These are phyloP conservation scores for Nitzschia putrida DNA, from an alignment of 108 stramenopile species.

Conservation along the genomic window DNA sequence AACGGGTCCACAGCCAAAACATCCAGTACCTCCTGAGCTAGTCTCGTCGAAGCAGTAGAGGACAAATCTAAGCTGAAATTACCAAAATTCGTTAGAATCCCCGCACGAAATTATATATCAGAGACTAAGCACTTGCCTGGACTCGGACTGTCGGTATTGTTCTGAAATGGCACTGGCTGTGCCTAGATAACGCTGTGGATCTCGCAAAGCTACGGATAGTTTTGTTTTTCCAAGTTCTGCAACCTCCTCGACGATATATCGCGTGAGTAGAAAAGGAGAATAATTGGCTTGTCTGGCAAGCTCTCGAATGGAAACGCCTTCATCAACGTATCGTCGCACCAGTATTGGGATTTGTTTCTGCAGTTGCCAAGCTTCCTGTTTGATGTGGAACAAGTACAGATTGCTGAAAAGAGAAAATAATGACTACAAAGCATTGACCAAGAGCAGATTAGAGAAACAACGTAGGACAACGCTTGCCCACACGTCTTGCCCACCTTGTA, in stretches of 20 bases:
- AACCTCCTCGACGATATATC: constrained; percentile 68
- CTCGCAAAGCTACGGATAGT: constrained; percentile 59
- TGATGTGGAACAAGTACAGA: constrained; percentile 61
- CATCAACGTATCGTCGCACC: constrained; percentile 40
- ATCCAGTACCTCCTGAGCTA: constrained; percentile 63
- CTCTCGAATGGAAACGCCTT: constrained; percentile 56
- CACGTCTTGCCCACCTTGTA: constrained; percentile 42
- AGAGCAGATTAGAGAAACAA: too few relatives aligned
- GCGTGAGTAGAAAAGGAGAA: constrained; percentile 67
- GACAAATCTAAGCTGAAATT: background rate
- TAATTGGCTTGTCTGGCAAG: constrained; percentile 61
- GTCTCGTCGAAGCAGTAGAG: constrained; percentile 30
- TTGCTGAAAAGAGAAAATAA: constrained; percentile 70
- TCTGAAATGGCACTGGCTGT: constrained; percentile 35
- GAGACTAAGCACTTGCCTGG: too few relatives aligned
- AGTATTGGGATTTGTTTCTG: constrained; percentile 30
- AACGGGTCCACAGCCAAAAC: constrained; percentile 74
- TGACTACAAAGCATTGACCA: constrained; percentile 16
- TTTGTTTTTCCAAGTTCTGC: constrained; percentile 39
- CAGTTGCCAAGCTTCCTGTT: constrained; percentile 44
- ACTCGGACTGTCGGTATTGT: constrained; percentile 47
- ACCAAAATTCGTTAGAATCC: too few relatives aligned
- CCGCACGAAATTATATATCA: too few relatives aligned
- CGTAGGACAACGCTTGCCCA: too few relatives aligned
- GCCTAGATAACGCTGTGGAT: constrained; percentile 54